Conservation (phyloP, 345 rosid genomes). For the Anastatica hierochuntica region DNA sequence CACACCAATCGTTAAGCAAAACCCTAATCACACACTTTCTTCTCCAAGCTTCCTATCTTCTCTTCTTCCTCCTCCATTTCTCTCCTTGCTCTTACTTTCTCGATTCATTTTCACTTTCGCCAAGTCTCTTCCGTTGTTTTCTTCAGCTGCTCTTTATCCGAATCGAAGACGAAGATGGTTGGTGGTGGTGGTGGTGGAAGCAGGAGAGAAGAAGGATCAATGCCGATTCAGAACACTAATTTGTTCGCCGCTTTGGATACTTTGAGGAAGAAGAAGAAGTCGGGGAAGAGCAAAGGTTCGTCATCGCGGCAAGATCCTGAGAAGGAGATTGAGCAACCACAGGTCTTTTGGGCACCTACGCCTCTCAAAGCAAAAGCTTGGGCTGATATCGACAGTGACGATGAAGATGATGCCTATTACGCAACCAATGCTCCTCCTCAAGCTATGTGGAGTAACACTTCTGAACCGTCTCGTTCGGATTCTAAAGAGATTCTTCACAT, state of each 20-base stretch:
- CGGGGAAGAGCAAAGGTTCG: slow-evolving; percentile 29
- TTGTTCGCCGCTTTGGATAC: slow-evolving; percentile 53
- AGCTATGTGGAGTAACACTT: slow-evolving; percentile 29
- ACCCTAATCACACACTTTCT: too few relatives aligned
- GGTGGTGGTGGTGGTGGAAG: slow-evolving; percentile 44
- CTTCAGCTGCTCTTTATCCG: too few relatives aligned
- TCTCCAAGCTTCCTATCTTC: too few relatives aligned
- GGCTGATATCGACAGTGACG: slow-evolving; percentile 55
- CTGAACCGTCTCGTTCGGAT: slow-evolving; percentile 22
- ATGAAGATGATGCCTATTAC: slow-evolving; percentile 42
- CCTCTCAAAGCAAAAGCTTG: slow-evolving; percentile 42
- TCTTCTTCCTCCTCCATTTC: too few relatives aligned
- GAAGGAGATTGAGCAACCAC: too few relatives aligned
- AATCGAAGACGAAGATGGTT: slow-evolving; percentile 22
- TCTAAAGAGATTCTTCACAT: slow-evolving; percentile 19
- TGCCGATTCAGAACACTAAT: slow-evolving; percentile 44
- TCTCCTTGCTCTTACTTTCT: too few relatives aligned
- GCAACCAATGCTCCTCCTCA: slow-evolving; percentile 44
- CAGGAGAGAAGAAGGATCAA: slow-evolving; percentile 48
- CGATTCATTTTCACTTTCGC: too few relatives aligned
- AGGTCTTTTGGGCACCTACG: slow-evolving; percentile 47
- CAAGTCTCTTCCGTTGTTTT: too few relatives aligned
- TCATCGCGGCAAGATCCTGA: slow-evolving; percentile 36
- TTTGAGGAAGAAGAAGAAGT: slow-evolving; percentile 37
- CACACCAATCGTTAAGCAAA: too few relatives aligned